phyloP scores from a whole-genome alignment of 225 moss, liverwort and hornwort species.

The Bryum argenteum region DNA sequence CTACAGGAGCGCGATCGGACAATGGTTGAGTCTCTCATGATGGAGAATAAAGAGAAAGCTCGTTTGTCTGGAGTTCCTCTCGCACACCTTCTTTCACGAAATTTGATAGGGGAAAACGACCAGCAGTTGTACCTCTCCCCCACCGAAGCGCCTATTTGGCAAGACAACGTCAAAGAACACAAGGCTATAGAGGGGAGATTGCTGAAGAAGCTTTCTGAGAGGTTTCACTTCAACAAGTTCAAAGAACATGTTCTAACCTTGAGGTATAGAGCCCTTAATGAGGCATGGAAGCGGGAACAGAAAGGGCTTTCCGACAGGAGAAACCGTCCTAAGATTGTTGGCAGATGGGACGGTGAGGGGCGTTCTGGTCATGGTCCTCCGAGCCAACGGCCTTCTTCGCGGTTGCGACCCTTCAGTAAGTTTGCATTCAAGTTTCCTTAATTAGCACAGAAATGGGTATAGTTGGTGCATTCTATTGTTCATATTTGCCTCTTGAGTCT shows the following conservation, averaged over 20 bases:
- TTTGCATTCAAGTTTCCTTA: not conserved
- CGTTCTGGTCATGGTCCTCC: slow-evolving; percentile 39
- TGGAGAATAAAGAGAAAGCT: slow-evolving; percentile 58
- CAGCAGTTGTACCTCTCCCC: slow-evolving; percentile 40
- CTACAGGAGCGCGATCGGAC: slow-evolving; percentile 18
- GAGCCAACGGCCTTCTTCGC: slow-evolving; percentile 48
- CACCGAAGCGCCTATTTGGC: slow-evolving; percentile 51
- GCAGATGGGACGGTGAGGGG: slow-evolving; percentile 49
- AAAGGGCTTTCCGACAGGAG: slow-evolving; percentile 44
- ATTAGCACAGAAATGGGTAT: not conserved
- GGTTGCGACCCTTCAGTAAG: slow-evolving; percentile 45
- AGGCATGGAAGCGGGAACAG: slow-evolving; percentile 55
- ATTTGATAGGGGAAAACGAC: not conserved
- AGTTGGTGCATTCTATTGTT: slow-evolving; percentile 10
- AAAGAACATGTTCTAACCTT: slow-evolving; percentile 57
- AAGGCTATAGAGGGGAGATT: slow-evolving; percentile 38
- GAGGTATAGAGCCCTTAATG: slow-evolving; percentile 57
- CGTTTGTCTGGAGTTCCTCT: slow-evolving; percentile 43
- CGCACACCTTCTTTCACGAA: slow-evolving; percentile 38
- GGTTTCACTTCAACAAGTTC: slow-evolving; percentile 34
- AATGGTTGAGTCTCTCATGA: slow-evolving; percentile 29
- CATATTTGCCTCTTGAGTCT: slow-evolving; percentile 4
- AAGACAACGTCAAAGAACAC: slow-evolving; percentile 47
- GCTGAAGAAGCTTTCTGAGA: slow-evolving; percentile 45
- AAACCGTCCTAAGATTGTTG: slow-evolving; percentile 35